Evolutionary conservation across 306 rosid species (phyloP).

Genomic region (Dryas drummondii): DNA sequence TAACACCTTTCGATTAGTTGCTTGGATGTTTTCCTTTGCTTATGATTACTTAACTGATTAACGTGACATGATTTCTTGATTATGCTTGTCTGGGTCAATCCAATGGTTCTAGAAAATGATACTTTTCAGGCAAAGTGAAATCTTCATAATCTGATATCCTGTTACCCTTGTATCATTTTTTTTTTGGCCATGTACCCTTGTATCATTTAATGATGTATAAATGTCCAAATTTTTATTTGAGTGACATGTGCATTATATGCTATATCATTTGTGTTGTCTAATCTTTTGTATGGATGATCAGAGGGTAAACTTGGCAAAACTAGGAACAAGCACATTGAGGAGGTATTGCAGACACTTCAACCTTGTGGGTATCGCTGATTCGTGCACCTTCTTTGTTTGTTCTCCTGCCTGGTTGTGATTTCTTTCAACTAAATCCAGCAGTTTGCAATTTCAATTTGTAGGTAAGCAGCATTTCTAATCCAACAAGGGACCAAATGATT

Average conservation of each 20-base stretch:
- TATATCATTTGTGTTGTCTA: not conserved
- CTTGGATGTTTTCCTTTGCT: not conserved
- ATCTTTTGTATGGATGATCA: slow-evolving; percentile 22
- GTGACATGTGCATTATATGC: not conserved
- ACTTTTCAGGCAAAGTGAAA: not conserved
- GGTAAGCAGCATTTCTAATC: slow-evolving; percentile 36
- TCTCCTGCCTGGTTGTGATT: not conserved
- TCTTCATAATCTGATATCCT: not conserved
- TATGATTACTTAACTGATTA: not conserved
- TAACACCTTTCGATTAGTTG: not conserved
- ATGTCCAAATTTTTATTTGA: not conserved
- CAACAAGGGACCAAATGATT: slow-evolving; percentile 52
- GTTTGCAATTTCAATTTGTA: slow-evolving; percentile 18
- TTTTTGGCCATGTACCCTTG: not conserved
- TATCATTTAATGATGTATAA: not conserved
- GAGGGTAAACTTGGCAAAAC: slow-evolving; percentile 51
- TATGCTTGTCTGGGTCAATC: not conserved
- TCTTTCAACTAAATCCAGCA: not conserved
- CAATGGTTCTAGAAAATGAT: not conserved
- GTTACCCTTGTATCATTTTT: not conserved
- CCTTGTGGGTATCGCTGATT: slow-evolving; percentile 47
- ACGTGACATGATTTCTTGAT: not conserved
- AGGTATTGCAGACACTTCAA: slow-evolving; percentile 60
- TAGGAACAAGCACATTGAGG: slow-evolving; percentile 55
- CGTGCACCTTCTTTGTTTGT: not conserved